These are phyloP conservation scores for Striga asiatica DNA, from an alignment of 257 asterid genomes.

Conservation along the genomic window DNA sequence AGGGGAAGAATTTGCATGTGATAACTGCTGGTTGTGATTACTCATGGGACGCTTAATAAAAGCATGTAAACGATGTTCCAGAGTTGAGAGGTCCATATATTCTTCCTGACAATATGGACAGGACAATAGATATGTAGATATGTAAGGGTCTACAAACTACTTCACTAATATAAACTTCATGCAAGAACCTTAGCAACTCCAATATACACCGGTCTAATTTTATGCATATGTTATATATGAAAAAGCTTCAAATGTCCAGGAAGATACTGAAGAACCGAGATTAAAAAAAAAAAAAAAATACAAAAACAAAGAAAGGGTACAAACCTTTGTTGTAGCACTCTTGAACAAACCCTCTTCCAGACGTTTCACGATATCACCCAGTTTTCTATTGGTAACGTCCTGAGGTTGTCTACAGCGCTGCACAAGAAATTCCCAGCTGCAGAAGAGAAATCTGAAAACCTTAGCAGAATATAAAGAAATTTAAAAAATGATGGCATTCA, in stretches of 20 bases:
- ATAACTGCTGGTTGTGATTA: conserved; percentile 58
- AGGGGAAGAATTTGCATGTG: conserved; percentile 52
- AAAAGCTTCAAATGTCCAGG: background rate
- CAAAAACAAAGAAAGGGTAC: background rate
- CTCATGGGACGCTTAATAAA: conserved; percentile 36
- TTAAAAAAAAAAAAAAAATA: too few relatives aligned
- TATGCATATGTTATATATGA: background rate
- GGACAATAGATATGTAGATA: conserved; percentile 7
- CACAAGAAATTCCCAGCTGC: conserved; percentile 58
- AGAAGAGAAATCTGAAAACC: conserved; percentile 18
- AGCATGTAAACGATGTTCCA: conserved; percentile 66
- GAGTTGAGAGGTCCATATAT: conserved; percentile 55
- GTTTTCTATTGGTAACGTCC: conserved; percentile 35
- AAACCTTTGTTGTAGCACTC: conserved; percentile 66
- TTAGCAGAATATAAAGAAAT: too few relatives aligned
- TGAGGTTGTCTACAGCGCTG: conserved; percentile 44
- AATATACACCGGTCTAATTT: too few relatives aligned
- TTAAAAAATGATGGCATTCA: too few relatives aligned
- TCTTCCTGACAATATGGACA: conserved; percentile 53
- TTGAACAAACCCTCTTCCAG: conserved; percentile 74
- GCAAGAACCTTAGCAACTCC: too few relatives aligned
- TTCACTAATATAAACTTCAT: background rate
- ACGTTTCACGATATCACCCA: conserved; percentile 65
- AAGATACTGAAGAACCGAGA: conserved; percentile 3
- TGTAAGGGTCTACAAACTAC: background rate